Conservation (phyloP, 257 asterid species). For the Solanum habrochaites region DNA sequence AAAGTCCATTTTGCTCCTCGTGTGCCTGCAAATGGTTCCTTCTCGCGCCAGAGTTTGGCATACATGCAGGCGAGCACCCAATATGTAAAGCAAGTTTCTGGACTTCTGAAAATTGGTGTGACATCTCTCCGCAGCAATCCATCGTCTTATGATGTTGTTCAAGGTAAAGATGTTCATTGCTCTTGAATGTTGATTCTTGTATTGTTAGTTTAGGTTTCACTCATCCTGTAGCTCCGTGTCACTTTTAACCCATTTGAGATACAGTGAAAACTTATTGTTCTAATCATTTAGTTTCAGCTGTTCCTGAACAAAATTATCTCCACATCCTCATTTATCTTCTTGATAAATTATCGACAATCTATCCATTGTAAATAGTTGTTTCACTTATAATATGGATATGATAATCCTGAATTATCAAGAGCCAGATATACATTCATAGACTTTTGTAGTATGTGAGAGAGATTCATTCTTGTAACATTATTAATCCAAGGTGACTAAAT, state of each 20-base stretch:
- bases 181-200: not conserved
- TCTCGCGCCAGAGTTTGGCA: slow-evolving; percentile 43
- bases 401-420: not conserved
- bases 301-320: not conserved
- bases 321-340: not conserved
- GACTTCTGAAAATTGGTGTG: slow-evolving; percentile 41
- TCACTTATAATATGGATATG: not conserved
- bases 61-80: slow-evolving; percentile 34
- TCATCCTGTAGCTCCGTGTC: not conserved
- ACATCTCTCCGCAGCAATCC: slow-evolving; percentile 39
- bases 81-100: slow-evolving; percentile 45
- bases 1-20: slow-evolving; percentile 30
- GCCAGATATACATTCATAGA: not conserved
- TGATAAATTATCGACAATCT: not conserved
- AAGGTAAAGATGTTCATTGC: slow-evolving; percentile 15
- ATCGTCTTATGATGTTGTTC: slow-evolving; percentile 28
- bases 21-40: slow-evolving; percentile 25
- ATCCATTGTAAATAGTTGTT: not conserved
- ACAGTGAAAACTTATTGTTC: not conserved
- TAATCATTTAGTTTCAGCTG: not conserved
- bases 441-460: not conserved
- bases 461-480: not conserved
- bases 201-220: not conserved
- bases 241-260: not conserved
- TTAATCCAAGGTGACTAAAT: not conserved